Conservation (phyloP, 1,284 basidiomycete species). For the Boletus semigastroideus region DNA sequence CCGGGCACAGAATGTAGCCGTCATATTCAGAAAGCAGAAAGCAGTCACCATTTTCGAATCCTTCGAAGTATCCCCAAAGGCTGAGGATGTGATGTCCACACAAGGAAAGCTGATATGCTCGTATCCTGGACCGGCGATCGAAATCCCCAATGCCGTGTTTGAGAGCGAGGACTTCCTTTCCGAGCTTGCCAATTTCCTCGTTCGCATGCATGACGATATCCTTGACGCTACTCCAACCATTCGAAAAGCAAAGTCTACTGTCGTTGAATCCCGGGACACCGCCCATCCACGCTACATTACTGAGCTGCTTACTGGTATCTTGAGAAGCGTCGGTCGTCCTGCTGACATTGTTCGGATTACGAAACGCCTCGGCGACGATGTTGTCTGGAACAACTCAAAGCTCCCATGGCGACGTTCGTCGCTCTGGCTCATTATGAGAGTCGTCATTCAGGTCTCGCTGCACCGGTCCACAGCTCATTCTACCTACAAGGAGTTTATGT, state of each 20-base stretch:
- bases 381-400: conserved; percentile 26
- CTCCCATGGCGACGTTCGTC: conserved; percentile 40
- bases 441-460: conserved; percentile 21
- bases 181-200: conserved; percentile 2
- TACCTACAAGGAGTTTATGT: conserved; percentile 49
- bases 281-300: conserved; percentile 1
- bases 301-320: conserved; percentile 32
- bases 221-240: background rate
- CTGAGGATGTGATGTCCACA: conserved; percentile 1
- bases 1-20: conserved; percentile 36
- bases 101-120: conserved; percentile 16
- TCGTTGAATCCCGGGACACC: background rate
- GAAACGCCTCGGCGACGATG: background rate
- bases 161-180: conserved; percentile 23
- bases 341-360: background rate
- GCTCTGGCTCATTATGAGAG: conserved; percentile 39
- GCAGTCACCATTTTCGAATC: conserved; percentile 30
- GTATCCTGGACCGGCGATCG: conserved; percentile 35
- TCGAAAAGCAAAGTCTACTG: background rate
- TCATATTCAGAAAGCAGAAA: conserved; percentile 30
- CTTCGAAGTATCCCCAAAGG: conserved; percentile 20
- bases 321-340: conserved; percentile 9
- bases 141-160: conserved; percentile 17
- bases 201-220: background rate
- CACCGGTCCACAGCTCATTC: conserved; percentile 8